These are phyloP conservation scores for Exophiala lecanii-corni DNA, from an alignment of 2,329 filamentous ascomycete genomes.

Conservation along the genomic window DNA sequence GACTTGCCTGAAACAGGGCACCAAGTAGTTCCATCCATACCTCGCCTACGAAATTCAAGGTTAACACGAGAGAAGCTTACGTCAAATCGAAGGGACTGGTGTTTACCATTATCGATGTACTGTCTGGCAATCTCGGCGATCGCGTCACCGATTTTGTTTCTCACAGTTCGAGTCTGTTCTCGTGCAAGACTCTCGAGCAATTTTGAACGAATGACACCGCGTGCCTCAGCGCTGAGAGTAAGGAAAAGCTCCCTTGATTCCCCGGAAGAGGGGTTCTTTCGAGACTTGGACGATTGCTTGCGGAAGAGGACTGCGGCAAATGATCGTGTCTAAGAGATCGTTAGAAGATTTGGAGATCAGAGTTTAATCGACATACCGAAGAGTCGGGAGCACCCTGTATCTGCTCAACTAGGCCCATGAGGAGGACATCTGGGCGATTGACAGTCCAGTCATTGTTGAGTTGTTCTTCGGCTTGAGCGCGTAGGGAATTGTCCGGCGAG, in stretches of 20 bases:
- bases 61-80: slow-evolving; percentile 3
- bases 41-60: slow-evolving; percentile 53
- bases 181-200: slow-evolving; percentile 70
- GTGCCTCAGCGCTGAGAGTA: slow-evolving; percentile 68
- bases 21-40: slow-evolving; percentile 86
- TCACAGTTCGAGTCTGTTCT: slow-evolving; percentile 68
- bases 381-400: slow-evolving; percentile 71
- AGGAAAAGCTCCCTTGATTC: slow-evolving; percentile 80
- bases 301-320: slow-evolving; percentile 94
- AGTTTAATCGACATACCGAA: slow-evolving; percentile 51
- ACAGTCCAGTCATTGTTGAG: slow-evolving; percentile 85
- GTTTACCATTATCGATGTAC: slow-evolving; percentile 83
- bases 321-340: slow-evolving; percentile 64
- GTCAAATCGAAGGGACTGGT: neutral
- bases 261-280: slow-evolving; percentile 64
- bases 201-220: slow-evolving; percentile 74
- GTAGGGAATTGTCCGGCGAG: slow-evolving; percentile 79
- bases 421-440: slow-evolving; percentile 73
- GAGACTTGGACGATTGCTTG: slow-evolving; percentile 82
- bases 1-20: slow-evolving; percentile 83
- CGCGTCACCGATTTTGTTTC: slow-evolving; percentile 97
- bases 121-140: slow-evolving; percentile 92
- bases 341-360: slow-evolving; percentile 13
- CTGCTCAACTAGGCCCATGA: slow-evolving; percentile 94
- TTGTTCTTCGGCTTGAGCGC: slow-evolving; percentile 83